A percentile compares a stretch with the other conserved stretches of the same genome.
Conservation (phyloP, 1,139 yeast genomes). For the Neolecta irregularis region DNA sequence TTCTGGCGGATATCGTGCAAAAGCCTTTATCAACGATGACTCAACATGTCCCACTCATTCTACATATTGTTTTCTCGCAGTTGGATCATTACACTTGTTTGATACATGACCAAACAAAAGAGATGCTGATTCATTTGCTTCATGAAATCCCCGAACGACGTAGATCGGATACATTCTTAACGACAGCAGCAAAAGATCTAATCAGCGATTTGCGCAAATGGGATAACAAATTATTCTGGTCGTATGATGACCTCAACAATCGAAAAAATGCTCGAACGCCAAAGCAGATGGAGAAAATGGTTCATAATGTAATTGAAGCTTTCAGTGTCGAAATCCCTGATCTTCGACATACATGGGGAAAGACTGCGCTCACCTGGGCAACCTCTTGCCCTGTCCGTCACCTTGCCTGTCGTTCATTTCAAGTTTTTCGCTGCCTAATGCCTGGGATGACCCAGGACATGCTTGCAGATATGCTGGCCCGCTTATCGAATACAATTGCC, state of each 20-base stretch:
- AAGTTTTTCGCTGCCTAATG: constrained; percentile 67
- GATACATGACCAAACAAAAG: constrained; percentile 74
- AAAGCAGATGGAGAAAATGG: constrained; percentile 65
- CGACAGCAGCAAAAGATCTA: constrained; percentile 36
- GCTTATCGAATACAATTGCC: constrained; percentile 82
- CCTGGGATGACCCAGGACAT: constrained; percentile 69
- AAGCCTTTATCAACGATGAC: constrained; percentile 41
- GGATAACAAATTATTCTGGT: constrained; percentile 45
- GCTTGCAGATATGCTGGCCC: constrained; percentile 86
- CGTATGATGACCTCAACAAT: constrained; percentile 70
- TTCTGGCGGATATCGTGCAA: constrained; percentile 65
- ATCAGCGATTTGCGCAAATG: constrained; percentile 34
- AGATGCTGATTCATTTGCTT: constrained; percentile 56
- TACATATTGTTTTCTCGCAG: constrained; percentile 68
- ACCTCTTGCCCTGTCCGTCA: constrained; percentile 96
- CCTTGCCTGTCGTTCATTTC: constrained; percentile 91
- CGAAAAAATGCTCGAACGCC: constrained; percentile 79
- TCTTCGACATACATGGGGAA: constrained; percentile 70
- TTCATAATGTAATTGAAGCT: constrained; percentile 46
- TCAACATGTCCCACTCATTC: constrained; percentile 48
- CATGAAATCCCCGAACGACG: constrained; percentile 32
- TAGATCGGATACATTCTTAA: constrained; percentile 35
- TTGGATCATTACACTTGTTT: constrained; percentile 74
- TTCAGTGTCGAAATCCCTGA: constrained; percentile 34
- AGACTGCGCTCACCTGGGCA: constrained; percentile 80